Evolutionary conservation across 2,329 filamentous ascomycete genomes (phyloP).

Genomic region (Cladophialophora chaetospira): DNA sequence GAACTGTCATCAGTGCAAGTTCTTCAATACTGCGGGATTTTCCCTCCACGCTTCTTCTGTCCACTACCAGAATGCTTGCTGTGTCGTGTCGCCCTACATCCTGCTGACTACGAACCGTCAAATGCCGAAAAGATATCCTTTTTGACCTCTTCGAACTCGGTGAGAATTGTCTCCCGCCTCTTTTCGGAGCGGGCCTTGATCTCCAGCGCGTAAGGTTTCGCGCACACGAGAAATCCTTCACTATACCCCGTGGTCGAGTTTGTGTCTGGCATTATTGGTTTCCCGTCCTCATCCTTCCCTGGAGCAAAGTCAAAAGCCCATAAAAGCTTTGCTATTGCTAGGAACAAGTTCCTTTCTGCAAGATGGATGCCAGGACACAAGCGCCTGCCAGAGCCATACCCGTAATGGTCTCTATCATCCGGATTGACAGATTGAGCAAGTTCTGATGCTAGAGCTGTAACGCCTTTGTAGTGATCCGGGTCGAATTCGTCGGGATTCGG

Average conservation of each 20-base stretch:
- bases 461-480: constrained; percentile 39
- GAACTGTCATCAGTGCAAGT: background rate
- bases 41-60: background rate
- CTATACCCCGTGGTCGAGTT: constrained; percentile 43
- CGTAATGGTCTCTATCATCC: constrained; percentile 35
- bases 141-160: constrained; percentile 37
- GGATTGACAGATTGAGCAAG: constrained; percentile 40
- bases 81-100: background rate
- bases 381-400: constrained; percentile 38
- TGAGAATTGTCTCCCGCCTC: constrained; percentile 38
- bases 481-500: constrained; percentile 37
- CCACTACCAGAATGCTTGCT: background rate
- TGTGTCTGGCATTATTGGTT: constrained; percentile 36
- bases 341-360: constrained; percentile 37
- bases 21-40: background rate
- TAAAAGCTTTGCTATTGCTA: constrained; percentile 36
- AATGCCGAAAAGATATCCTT: constrained; percentile 34
- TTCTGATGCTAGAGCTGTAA: constrained; percentile 37
- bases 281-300: constrained; percentile 29
- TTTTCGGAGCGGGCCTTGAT: constrained; percentile 35
- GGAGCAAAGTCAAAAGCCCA: constrained; percentile 39
- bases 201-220: constrained; percentile 39
- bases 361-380: constrained; percentile 41
- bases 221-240: constrained; percentile 40
- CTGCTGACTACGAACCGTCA: constrained; percentile 13